Evolutionary conservation across 2,329 filamentous ascomycete genomes (phyloP).

Genomic region (Colletotrichum tofieldiae): DNA sequence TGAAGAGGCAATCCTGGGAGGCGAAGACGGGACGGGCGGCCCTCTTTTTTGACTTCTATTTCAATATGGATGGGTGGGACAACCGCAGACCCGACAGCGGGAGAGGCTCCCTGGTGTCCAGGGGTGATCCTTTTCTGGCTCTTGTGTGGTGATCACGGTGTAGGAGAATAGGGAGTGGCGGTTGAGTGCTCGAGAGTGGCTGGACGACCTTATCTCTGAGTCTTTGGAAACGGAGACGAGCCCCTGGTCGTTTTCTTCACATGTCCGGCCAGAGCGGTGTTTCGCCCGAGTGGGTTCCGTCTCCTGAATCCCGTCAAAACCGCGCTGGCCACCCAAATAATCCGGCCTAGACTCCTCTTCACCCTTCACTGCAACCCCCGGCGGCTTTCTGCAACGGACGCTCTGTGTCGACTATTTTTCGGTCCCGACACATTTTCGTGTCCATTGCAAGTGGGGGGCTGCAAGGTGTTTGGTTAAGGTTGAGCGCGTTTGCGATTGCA

Average conservation of each 20-base stretch:
- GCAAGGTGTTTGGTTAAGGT: neutral
- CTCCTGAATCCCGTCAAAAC: slow-evolving; percentile 24
- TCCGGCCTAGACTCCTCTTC: neutral
- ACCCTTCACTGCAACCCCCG: slow-evolving; percentile 18
- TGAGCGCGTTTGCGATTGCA: slow-evolving; percentile 11
- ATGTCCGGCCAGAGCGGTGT: slow-evolving; percentile 38
- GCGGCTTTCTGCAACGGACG: slow-evolving; percentile 26
- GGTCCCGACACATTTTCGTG: slow-evolving; percentile 35
- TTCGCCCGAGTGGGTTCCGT: slow-evolving; percentile 36
- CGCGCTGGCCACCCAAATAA: slow-evolving; percentile 9
- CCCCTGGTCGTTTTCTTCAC: slow-evolving; percentile 28
- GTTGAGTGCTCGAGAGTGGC: neutral
- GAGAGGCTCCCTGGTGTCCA: slow-evolving; percentile 5
- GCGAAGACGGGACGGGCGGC: slow-evolving; percentile 11
- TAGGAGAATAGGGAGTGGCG: neutral
- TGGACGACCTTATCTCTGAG: slow-evolving; percentile 6
- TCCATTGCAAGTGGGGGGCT: slow-evolving; percentile 32
- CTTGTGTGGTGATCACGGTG: neutral
- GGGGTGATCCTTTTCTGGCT: neutral
- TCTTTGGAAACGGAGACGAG: neutral
- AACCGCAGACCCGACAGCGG: slow-evolving; percentile 24
- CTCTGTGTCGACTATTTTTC: slow-evolving; percentile 19
- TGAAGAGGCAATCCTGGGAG: slow-evolving; percentile 17
- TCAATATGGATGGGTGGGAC: slow-evolving; percentile 34
- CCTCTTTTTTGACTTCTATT: slow-evolving; percentile 39